Conservation (phyloP, 164 flowering plant genomes). For the Chimonanthus salicifolius region DNA sequence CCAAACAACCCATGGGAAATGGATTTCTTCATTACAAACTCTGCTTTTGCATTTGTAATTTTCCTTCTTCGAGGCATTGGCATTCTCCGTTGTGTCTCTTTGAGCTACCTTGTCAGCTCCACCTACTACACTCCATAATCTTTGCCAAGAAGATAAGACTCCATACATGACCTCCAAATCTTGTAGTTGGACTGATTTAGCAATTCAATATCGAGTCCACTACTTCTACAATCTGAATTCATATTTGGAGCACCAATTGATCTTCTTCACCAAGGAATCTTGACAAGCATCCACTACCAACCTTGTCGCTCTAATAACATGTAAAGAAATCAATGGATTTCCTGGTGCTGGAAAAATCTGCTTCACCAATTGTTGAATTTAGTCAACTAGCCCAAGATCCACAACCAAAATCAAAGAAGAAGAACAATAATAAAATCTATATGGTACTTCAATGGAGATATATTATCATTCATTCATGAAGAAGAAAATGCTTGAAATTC, state of each 20-base stretch:
- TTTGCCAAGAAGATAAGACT: conserved; percentile 11
- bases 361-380: neutral
- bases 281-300: neutral
- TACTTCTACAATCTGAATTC: neutral
- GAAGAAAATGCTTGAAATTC: neutral
- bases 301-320: conserved; percentile 1
- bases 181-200: conserved; percentile 1
- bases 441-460: neutral
- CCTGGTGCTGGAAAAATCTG: neutral
- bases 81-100: neutral
- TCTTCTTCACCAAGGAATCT: neutral
- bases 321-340: neutral
- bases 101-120: neutral
- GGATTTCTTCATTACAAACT: neutral
- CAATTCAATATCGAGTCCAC: neutral
- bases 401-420: neutral
- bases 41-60: neutral
- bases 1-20: conserved; percentile 1
- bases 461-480: too few relatives aligned
- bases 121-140: conserved; percentile 6
- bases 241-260: neutral
- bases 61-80: conserved; percentile 2
- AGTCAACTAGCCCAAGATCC: neutral
- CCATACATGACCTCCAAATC: conserved; percentile 1
- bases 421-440: too few relatives aligned